Evolutionary conservation across 495 filamentous ascomycete genomes (phyloP).

Genomic region (Xylaria palmicola): DNA sequence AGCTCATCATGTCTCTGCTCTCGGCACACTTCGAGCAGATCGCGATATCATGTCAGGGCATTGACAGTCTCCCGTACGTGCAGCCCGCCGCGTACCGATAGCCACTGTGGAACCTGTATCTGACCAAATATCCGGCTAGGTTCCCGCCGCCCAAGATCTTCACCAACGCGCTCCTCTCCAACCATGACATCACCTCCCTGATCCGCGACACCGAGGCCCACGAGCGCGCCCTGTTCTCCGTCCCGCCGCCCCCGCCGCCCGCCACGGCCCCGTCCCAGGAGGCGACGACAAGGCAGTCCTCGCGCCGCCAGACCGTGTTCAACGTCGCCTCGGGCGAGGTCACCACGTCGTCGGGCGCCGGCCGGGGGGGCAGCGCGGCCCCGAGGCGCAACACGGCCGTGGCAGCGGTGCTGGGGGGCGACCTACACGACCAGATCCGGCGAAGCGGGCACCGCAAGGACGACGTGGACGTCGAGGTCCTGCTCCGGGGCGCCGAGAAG

Average conservation of each 20-base stretch:
- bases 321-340: constrained; percentile 55
- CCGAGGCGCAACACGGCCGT: constrained; percentile 80
- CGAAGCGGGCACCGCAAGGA: constrained; percentile 54
- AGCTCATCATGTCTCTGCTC: constrained; percentile 65
- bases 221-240: constrained; percentile 92
- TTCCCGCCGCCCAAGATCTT: constrained; percentile 94
- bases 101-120: no score
- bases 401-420: constrained; percentile 80
- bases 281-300: constrained; percentile 28
- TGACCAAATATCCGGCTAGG: constrained; percentile 41
- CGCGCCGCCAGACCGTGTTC: constrained; percentile 55
- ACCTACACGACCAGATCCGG: constrained; percentile 80
- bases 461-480: constrained; percentile 83
- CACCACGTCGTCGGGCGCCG: constrained; percentile 46
- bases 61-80: constrained; percentile 78
- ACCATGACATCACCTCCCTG: constrained; percentile 86
- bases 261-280: constrained; percentile 32
- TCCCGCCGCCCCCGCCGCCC: constrained; percentile 64
- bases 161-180: constrained; percentile 85
- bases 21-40: constrained; percentile 90
- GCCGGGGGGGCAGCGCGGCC: constrained; percentile 43
- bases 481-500: constrained; percentile 87
- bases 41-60: constrained; percentile 73
- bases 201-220: constrained; percentile 95
- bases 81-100: not conserved